Evolutionary conservation across 495 filamentous ascomycete species (phyloP).

Genomic region (Neurospora terricola): DNA sequence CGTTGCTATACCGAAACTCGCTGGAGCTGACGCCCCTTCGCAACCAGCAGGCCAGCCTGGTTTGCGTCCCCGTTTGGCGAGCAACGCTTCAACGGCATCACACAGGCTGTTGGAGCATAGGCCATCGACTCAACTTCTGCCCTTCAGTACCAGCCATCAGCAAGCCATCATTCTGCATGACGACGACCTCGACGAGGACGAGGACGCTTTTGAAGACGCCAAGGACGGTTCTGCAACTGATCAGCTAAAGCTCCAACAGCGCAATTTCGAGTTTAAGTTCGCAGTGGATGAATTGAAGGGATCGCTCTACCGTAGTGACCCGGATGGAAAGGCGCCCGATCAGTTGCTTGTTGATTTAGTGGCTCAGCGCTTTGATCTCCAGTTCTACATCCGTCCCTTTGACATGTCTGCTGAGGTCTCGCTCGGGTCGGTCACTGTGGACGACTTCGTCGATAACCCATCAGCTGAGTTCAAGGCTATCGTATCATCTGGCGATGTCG

Average conservation of each 20-base stretch:
- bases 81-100: slow-evolving; percentile 28
- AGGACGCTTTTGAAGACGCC: slow-evolving; percentile 52
- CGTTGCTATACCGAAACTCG: slow-evolving; percentile 82
- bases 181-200: slow-evolving; percentile 59
- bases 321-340: slow-evolving; percentile 65
- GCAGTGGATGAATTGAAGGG: slow-evolving; percentile 87
- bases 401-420: slow-evolving; percentile 88
- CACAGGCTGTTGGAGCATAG: slow-evolving; percentile 18
- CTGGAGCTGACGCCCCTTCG: slow-evolving; percentile 35
- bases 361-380: slow-evolving; percentile 77
- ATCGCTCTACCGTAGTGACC: slow-evolving; percentile 78
- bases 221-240: slow-evolving; percentile 48
- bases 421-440: slow-evolving; percentile 77
- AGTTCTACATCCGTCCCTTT: slow-evolving; percentile 77
- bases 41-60: slow-evolving; percentile 18
- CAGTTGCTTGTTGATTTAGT: slow-evolving; percentile 81
- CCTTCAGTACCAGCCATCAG: slow-evolving; percentile 47
- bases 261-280: slow-evolving; percentile 92
- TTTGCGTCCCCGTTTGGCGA: slow-evolving; percentile 46
- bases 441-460: slow-evolving; percentile 87
- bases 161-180: slow-evolving; percentile 72
- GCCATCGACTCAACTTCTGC: slow-evolving; percentile 30
- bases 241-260: slow-evolving; percentile 67
- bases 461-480: slow-evolving; percentile 93
- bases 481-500: slow-evolving; percentile 75